Evolutionary conservation across 2,329 filamentous ascomycete species (phyloP).

Genomic region (Parastagonospora avenae): DNA sequence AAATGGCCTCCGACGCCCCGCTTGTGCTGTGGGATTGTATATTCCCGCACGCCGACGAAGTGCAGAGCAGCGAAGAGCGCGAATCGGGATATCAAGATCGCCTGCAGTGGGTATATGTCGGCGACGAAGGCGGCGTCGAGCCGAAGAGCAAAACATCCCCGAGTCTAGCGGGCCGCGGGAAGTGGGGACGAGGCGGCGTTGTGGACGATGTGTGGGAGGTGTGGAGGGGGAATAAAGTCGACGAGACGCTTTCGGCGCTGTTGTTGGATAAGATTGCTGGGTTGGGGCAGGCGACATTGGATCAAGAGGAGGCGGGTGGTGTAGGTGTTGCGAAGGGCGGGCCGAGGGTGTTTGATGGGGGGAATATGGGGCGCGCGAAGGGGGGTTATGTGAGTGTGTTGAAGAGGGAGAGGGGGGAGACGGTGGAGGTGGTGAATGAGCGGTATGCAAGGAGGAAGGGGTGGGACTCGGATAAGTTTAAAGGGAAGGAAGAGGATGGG

Average conservation of each 20-base stretch:
- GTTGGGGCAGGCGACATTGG: slow-evolving; percentile 42
- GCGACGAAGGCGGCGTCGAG: slow-evolving; percentile 64
- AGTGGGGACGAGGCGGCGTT: slow-evolving; percentile 44
- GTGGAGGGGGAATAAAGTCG: slow-evolving; percentile 86
- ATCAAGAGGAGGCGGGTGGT: slow-evolving; percentile 9
- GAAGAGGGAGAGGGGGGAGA: slow-evolving; percentile 61
- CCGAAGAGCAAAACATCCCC: slow-evolving; percentile 38
- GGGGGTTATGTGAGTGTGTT: slow-evolving; percentile 65
- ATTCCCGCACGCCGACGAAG: slow-evolving; percentile 65
- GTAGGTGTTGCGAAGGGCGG: slow-evolving; percentile 40
- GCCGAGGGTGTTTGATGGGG: slow-evolving; percentile 64
- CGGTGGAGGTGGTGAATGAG: slow-evolving; percentile 66
- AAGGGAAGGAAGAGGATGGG: slow-evolving; percentile 29
- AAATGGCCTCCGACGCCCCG: slow-evolving; percentile 87
- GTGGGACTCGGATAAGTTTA: slow-evolving; percentile 31
- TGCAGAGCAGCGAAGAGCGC: slow-evolving; percentile 45
- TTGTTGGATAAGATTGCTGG: slow-evolving; percentile 68
- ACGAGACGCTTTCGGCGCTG: slow-evolving; percentile 80
- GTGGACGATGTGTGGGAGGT: slow-evolving; percentile 71
- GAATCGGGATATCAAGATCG: slow-evolving; percentile 59
- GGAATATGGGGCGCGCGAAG: slow-evolving; percentile 57
- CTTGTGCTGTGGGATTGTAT: slow-evolving; percentile 96
- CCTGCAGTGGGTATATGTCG: slow-evolving; percentile 79
- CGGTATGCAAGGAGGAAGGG: slow-evolving; percentile 61
- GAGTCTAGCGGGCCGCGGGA: slow-evolving; percentile 29